A percentile compares a stretch with the other conserved stretches of the same genome.
These are phyloP conservation scores for Catharanthus roseus DNA, from an alignment of 257 asterid species.

Conservation along the genomic window DNA sequence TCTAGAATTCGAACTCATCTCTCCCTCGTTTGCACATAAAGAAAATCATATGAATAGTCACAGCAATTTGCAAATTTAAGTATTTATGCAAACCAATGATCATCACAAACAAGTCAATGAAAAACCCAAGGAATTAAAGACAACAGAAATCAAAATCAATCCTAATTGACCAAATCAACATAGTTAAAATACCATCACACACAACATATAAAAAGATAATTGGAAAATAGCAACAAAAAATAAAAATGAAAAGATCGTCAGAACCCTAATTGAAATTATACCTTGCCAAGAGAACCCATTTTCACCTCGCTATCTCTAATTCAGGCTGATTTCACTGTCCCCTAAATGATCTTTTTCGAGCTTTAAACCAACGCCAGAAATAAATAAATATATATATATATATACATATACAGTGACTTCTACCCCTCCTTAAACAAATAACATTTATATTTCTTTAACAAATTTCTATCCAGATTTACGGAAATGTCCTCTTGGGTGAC, in stretches of 20 bases:
- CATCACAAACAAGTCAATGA: background rate
- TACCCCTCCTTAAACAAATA: background rate
- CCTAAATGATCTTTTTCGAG: background rate
- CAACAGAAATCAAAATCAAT: background rate
- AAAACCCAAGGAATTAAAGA: slow-evolving; percentile 4
- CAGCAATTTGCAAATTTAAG: no score
- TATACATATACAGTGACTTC: background rate
- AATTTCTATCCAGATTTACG: background rate
- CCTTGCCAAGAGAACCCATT: slow-evolving; percentile 30
- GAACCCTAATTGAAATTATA: background rate
- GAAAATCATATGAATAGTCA: no score
- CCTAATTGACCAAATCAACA: background rate
- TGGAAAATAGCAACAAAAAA: no score
- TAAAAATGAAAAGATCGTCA: background rate
- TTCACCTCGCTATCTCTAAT: background rate
- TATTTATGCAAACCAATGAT: background rate
- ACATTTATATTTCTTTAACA: background rate
- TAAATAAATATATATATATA: no score
- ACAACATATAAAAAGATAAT: background rate
- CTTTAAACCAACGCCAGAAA: slow-evolving; percentile 2
- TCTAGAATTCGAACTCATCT: background rate
- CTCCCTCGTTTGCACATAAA: no score
- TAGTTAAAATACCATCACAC: background rate
- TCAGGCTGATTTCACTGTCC: background rate
- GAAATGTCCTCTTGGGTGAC: background rate